Evolutionary conservation across 2,329 filamentous ascomycete species (phyloP).

Genomic region (Scedosporium dehoogii): DNA sequence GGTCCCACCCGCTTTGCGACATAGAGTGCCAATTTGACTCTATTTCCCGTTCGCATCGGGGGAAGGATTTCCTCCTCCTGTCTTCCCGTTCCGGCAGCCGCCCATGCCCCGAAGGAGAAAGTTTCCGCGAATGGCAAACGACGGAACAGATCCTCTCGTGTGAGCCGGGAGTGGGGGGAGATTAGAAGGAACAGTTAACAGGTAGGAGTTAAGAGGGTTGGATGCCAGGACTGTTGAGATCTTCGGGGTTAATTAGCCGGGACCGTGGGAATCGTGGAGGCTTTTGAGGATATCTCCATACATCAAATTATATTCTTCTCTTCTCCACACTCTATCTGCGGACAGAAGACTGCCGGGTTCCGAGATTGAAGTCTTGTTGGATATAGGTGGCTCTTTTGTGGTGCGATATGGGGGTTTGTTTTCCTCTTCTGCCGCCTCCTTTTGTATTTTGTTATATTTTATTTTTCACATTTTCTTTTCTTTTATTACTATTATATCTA

Average conservation of each 20-base stretch:
- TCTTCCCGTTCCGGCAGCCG: background rate
- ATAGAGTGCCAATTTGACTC: background rate
- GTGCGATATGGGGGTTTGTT: no score
- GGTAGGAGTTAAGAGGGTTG: no score
- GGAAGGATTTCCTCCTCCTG: background rate
- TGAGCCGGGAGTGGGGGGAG: background rate
- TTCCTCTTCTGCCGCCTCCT: background rate
- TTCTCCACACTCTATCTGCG: background rate
- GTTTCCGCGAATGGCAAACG: slow-evolving; percentile 15
- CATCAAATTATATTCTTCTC: no score
- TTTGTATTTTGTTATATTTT: background rate
- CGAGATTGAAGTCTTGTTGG: no score
- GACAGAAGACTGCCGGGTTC: no score
- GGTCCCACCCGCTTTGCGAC: background rate
- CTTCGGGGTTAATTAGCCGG: no score
- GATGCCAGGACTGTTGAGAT: no score
- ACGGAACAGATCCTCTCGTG: background rate
- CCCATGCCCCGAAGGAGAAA: background rate
- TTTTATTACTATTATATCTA: no score
- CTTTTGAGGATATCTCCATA: no score
- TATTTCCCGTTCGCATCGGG: background rate
- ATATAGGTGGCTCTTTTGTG: background rate
- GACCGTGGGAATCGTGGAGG: no score
- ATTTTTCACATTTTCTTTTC: no score
- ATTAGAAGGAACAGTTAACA: background rate